Conservation (phyloP, 2,329 filamentous ascomycete species). For the Stagonosporopsis rhizophila region DNA sequence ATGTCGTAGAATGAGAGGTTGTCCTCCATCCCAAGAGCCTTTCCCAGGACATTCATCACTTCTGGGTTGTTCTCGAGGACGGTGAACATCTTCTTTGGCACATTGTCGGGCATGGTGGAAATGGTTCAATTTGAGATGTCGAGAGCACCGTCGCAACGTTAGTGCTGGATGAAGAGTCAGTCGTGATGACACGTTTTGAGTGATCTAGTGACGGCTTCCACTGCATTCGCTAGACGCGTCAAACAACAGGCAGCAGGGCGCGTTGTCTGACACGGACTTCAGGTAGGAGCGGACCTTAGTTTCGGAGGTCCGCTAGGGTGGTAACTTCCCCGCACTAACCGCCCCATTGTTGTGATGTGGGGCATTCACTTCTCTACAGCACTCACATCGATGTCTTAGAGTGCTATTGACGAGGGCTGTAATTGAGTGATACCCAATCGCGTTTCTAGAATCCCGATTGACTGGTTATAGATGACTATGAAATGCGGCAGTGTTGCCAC, state of each 20-base stretch:
- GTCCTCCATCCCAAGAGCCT: slow-evolving; percentile 57
- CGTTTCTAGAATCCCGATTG: not conserved
- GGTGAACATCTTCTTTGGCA: slow-evolving; percentile 40
- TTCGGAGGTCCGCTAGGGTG: not conserved
- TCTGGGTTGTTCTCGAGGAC: slow-evolving; percentile 61
- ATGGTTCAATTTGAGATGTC: not conserved
- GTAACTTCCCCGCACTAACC: slow-evolving; percentile 7
- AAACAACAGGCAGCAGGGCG: slow-evolving; percentile 9
- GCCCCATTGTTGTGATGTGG: not conserved
- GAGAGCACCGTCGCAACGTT: not conserved
- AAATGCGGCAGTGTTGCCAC: not conserved
- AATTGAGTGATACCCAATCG: too few relatives aligned
- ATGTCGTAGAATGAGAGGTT: slow-evolving; percentile 62
- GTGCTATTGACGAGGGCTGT: not conserved
- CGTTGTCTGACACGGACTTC: not conserved
- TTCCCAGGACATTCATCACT: slow-evolving; percentile 59
- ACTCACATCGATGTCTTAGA: not conserved
- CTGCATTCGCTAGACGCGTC: not conserved
- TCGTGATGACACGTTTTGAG: not conserved
- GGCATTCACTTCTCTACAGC: not conserved
- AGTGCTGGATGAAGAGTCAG: not conserved
- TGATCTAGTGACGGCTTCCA: not conserved
- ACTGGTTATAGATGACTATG: not conserved
- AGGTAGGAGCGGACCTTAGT: not conserved
- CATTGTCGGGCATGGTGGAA: slow-evolving; percentile 8